Conservation (phyloP, 768 basidiomycete genomes). For the Psilocybe sp. region DNA sequence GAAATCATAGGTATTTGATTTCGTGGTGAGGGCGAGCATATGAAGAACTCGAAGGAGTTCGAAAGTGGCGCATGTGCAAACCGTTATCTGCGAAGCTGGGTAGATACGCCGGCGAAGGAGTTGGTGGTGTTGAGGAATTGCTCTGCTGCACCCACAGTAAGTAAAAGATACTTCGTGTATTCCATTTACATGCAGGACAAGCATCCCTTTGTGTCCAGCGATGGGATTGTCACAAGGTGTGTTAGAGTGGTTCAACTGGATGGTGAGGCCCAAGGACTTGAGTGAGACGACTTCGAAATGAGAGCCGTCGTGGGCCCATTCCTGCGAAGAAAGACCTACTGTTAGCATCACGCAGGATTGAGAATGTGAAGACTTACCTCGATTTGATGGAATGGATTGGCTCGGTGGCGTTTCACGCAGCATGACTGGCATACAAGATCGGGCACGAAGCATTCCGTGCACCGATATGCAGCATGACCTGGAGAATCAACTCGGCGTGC, state of each 20-base stretch:
- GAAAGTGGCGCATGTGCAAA: slow-evolving; percentile 24
- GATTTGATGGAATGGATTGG: too few species aligned
- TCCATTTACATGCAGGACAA: slow-evolving; percentile 24
- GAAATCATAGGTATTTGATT: slow-evolving; percentile 28
- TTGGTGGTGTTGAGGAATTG: slow-evolving; percentile 11
- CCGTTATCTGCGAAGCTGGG: slow-evolving; percentile 14
- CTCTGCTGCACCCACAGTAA: slow-evolving; percentile 27
- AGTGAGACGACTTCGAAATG: slow-evolving; percentile 10
- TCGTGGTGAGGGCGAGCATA: slow-evolving; percentile 22
- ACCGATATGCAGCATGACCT: background rate
- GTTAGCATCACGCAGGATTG: too few species aligned
- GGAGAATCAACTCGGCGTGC: background rate
- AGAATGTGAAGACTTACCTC: too few species aligned
- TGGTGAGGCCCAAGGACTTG: slow-evolving; percentile 20
- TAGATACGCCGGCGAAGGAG: slow-evolving; percentile 18
- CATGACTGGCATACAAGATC: slow-evolving; percentile 1
- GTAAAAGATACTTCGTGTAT: slow-evolving; percentile 27
- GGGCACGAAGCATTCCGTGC: slow-evolving; percentile 3
- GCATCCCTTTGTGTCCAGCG: slow-evolving; percentile 20
- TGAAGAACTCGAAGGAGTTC: slow-evolving; percentile 23
- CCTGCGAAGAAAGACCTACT: too few species aligned
- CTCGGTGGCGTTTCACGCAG: slow-evolving; percentile 1
- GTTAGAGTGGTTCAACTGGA: slow-evolving; percentile 24
- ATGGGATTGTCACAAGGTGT: slow-evolving; percentile 11
- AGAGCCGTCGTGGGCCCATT: background rate